Evolutionary conservation across 2,329 filamentous ascomycete genomes (phyloP).

Genomic region (Epichloe coenophiala): DNA sequence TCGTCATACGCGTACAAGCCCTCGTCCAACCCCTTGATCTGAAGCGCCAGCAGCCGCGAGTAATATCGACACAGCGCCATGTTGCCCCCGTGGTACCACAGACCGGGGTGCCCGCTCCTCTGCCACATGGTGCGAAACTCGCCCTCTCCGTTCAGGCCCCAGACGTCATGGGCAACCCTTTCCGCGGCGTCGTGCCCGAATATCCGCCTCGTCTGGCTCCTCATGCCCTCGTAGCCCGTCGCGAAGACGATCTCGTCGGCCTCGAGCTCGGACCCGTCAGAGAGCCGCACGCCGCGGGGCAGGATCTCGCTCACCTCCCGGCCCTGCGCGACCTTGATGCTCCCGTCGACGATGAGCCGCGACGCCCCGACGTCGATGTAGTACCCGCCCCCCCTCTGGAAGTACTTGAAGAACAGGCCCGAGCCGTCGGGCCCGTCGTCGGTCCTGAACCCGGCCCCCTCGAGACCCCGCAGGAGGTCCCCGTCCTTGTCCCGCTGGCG

Average conservation of each 20-base stretch:
- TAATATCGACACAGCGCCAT: constrained; percentile 48
- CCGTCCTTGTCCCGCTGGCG: constrained; percentile 23
- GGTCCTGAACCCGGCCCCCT: constrained; percentile 44
- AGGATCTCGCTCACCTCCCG: constrained; percentile 40
- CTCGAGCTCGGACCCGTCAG: constrained; percentile 42
- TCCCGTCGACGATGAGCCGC: constrained; percentile 47
- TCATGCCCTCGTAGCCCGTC: constrained; percentile 57
- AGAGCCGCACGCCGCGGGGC: constrained; percentile 29
- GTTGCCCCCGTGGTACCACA: constrained; percentile 56
- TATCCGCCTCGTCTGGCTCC: constrained; percentile 43
- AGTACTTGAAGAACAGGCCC: constrained; percentile 48
- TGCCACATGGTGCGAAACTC: constrained; percentile 47
- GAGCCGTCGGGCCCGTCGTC: constrained; percentile 43
- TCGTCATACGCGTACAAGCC: constrained; percentile 22
- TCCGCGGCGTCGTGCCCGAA: constrained; percentile 51
- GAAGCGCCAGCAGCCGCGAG: constrained; percentile 38
- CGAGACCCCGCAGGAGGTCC: constrained; percentile 29
- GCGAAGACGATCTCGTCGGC: constrained; percentile 52
- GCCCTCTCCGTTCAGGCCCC: constrained; percentile 45
- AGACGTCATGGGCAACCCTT: constrained; percentile 43
- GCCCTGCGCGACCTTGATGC: constrained; percentile 48
- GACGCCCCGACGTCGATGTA: constrained; percentile 57
- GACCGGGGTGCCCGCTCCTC: constrained; percentile 45
- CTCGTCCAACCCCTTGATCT: constrained; percentile 34
- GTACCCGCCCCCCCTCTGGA: constrained; percentile 54